Percentiles rank a stretch among this genome's conserved stretches.
These are phyloP conservation scores for Cryoendolithus antarcticus DNA, from an alignment of 2,329 filamentous ascomycete genomes.

Conservation along the genomic window DNA sequence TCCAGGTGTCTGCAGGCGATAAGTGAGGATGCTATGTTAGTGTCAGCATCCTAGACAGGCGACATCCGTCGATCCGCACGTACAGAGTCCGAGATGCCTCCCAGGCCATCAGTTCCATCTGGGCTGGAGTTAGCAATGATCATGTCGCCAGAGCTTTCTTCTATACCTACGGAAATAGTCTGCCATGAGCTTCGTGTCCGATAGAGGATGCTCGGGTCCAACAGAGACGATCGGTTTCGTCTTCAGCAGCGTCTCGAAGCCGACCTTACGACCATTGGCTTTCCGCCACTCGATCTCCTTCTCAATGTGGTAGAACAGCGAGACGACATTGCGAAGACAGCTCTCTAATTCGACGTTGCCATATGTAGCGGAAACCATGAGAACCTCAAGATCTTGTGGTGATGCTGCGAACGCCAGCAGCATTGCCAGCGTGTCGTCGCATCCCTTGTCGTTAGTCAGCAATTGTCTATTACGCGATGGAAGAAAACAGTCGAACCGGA, in stretches of 20 bases:
- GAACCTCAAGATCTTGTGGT: constrained; percentile 72
- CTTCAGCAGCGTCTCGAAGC: constrained; percentile 60
- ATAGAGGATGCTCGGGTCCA: constrained; percentile 73
- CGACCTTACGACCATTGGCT: constrained; percentile 50
- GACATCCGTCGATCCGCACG: constrained; percentile 2
- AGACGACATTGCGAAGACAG: constrained; percentile 78
- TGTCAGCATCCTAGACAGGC: constrained; percentile 2
- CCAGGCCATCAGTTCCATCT: constrained; percentile 38
- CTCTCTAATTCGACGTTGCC: constrained; percentile 83
- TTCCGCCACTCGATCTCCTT: constrained; percentile 78
- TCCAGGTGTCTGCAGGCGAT: constrained; percentile 36
- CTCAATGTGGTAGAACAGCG: constrained; percentile 83
- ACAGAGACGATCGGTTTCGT: constrained; percentile 66
- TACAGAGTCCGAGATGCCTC: constrained; percentile 36
- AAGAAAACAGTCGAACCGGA: constrained; percentile 45
- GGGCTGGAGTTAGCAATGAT: background rate
- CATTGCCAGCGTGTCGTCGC: constrained; percentile 84
- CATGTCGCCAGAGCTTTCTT: background rate
- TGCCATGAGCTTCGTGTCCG: constrained; percentile 59
- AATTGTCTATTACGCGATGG: constrained; percentile 1
- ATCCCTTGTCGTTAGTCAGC: constrained; percentile 40
- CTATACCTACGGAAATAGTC: constrained; percentile 64
- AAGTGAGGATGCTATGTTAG: constrained; percentile 33
- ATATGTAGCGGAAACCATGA: constrained; percentile 80
- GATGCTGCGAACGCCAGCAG: constrained; percentile 72